These are phyloP conservation scores for Yarrowia sp. DNA, from an alignment of 805 yeast genomes.

Conservation along the genomic window DNA sequence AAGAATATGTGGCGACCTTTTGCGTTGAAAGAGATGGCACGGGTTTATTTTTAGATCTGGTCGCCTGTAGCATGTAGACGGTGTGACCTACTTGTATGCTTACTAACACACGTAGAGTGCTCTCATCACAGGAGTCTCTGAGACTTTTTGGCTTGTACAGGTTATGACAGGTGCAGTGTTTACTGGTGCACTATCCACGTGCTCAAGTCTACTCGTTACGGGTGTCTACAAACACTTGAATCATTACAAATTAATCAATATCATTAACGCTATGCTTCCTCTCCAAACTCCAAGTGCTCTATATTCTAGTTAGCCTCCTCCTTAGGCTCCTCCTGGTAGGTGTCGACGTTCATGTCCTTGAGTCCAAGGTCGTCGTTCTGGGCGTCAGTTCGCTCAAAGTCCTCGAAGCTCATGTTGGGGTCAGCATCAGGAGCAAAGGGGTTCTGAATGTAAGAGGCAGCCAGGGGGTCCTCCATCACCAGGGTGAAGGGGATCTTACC, in stretches of 20 bases:
- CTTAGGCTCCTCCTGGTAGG: background rate
- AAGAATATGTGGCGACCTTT: too few relatives aligned
- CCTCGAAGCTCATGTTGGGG: conserved; percentile 91
- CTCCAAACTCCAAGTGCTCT: background rate
- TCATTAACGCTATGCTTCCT: background rate
- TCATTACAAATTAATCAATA: background rate
- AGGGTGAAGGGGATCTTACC: conserved; percentile 84
- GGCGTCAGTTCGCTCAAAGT: conserved; percentile 80
- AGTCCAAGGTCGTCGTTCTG: conserved; percentile 93
- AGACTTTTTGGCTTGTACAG: too few relatives aligned
- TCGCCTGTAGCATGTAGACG: too few relatives aligned
- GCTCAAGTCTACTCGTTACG: too few relatives aligned
- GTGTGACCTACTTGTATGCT: too few relatives aligned
- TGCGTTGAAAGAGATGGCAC: too few relatives aligned
- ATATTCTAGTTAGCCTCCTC: conserved; percentile 11
- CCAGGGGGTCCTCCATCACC: conserved; percentile 89
- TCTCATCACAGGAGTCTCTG: too few relatives aligned
- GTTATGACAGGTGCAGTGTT: too few relatives aligned
- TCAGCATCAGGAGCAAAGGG: conserved; percentile 98
- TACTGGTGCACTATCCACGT: too few relatives aligned
- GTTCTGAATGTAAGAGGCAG: conserved; percentile 92
- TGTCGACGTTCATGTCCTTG: conserved; percentile 42
- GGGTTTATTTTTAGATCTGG: too few relatives aligned
- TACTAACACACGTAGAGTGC: too few relatives aligned
- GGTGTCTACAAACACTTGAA: background rate